Conservation (phyloP, 2,329 filamentous ascomycete genomes). For the Sclerotinia trifoliorum region DNA sequence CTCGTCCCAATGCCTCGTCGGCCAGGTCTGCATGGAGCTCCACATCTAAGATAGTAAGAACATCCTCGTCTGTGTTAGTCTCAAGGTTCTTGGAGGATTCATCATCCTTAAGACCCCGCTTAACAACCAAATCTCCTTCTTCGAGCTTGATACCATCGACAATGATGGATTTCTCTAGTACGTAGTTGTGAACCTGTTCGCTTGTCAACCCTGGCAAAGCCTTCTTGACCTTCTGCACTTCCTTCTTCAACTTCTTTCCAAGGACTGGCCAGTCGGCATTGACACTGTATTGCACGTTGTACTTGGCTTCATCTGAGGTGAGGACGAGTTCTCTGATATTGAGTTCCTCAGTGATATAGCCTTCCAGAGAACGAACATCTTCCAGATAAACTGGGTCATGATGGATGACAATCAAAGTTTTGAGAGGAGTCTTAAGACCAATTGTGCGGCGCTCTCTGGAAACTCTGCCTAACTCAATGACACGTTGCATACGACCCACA, state of each 20-base stretch:
- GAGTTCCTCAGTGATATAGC: constrained; percentile 88
- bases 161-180: constrained; percentile 68
- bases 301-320: constrained; percentile 82
- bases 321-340: constrained; percentile 85
- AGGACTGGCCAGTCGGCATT: constrained; percentile 90
- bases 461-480: constrained; percentile 86
- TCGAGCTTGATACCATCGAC: constrained; percentile 85
- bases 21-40: constrained; percentile 80
- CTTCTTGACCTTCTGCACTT: constrained; percentile 87
- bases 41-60: constrained; percentile 86
- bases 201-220: constrained; percentile 76
- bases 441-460: constrained; percentile 82
- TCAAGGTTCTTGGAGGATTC: constrained; percentile 72
- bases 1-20: constrained; percentile 83
- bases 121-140: constrained; percentile 79
- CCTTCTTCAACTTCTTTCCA: constrained; percentile 97
- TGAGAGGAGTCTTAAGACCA: constrained; percentile 86
- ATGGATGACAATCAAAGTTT: constrained; percentile 86
- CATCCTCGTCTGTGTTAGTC: constrained; percentile 83
- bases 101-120: constrained; percentile 73
- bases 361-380: constrained; percentile 79
- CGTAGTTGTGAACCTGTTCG: constrained; percentile 76
- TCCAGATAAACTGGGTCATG: constrained; percentile 78
- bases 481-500: constrained; percentile 88
- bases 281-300: constrained; percentile 89